Evolutionary conservation across 148 eudicot species (phyloP).

Genomic region (Silene conica): DNA sequence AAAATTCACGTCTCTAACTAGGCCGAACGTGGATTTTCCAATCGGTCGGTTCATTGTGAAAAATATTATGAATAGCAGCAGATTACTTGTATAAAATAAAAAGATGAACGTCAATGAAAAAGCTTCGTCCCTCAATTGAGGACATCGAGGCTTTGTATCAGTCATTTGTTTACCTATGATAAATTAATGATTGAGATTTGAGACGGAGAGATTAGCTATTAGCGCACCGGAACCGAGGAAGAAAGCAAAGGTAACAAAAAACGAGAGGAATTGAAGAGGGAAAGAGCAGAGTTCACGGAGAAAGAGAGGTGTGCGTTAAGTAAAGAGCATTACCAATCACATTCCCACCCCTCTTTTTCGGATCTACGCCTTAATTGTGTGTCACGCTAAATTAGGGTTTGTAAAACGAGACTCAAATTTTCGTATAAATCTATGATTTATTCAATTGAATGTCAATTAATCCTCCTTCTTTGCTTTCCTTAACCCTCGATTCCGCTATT

Average conservation of each 20-base stretch:
- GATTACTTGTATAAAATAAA: no score
- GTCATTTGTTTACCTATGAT: no score
- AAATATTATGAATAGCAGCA: no score
- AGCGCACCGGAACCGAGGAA: no score
- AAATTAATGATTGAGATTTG: no score
- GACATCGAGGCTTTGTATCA: no score
- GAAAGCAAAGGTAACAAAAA: neutral
- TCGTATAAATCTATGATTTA: neutral
- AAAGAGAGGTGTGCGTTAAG: neutral
- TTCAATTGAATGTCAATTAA: slow-evolving; percentile 21
- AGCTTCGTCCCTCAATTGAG: no score
- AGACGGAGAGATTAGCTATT: no score
- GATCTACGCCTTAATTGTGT: neutral
- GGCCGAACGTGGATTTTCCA: no score
- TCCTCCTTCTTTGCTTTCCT: slow-evolving; percentile 68
- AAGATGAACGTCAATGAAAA: no score
- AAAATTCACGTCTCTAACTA: no score
- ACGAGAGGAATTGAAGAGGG: neutral
- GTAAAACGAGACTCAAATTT: neutral
- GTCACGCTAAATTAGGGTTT: neutral
- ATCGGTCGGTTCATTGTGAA: no score
- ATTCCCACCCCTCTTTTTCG: neutral
- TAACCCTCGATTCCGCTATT: slow-evolving; percentile 62
- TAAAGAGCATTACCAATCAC: neutral
- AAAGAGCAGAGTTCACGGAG: neutral